These are phyloP conservation scores for Chrysochromulina parva DNA, from an alignment of 78 protist species.

Conservation along the genomic window DNA sequence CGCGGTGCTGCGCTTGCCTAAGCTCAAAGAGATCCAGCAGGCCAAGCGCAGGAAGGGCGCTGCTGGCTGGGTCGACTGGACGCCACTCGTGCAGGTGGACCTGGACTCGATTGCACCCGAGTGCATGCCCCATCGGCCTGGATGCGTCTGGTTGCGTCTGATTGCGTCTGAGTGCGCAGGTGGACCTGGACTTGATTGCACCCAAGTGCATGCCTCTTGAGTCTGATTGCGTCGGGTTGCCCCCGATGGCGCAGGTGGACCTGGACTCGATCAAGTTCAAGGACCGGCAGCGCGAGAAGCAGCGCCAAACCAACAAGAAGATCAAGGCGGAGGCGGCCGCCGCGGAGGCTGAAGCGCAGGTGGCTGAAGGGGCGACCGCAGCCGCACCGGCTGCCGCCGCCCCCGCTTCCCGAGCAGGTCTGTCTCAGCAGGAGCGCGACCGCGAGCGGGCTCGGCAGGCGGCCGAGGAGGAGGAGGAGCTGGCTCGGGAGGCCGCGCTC, in stretches of 20 bases:
- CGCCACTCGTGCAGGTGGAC: not conserved
- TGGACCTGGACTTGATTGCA: too few species aligned
- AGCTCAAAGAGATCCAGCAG: not conserved
- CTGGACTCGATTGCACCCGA: not conserved
- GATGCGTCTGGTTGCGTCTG: too few species aligned
- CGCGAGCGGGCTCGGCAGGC: not conserved
- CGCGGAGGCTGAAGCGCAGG: not conserved
- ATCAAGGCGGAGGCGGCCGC: not conserved
- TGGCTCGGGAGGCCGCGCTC: conserved; percentile 7
- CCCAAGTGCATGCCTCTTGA: not conserved
- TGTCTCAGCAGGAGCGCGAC: too few species aligned
- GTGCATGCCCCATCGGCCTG: too few species aligned
- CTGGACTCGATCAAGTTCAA: not conserved
- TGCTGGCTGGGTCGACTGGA: not conserved
- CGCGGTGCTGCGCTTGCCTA: not conserved
- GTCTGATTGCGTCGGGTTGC: not conserved
- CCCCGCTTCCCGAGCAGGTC: not conserved
- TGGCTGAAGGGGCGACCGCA: not conserved
- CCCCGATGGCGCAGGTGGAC: not conserved
- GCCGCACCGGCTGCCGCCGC: not conserved
- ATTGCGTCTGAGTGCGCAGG: too few species aligned
- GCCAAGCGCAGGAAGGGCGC: not conserved
- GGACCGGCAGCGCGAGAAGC: conserved; percentile 43
- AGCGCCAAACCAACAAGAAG: not conserved
- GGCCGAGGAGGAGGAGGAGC: not conserved